Evolutionary conservation across 805 yeast species (phyloP).

Genomic region (Saccharomycopsis sp.): DNA sequence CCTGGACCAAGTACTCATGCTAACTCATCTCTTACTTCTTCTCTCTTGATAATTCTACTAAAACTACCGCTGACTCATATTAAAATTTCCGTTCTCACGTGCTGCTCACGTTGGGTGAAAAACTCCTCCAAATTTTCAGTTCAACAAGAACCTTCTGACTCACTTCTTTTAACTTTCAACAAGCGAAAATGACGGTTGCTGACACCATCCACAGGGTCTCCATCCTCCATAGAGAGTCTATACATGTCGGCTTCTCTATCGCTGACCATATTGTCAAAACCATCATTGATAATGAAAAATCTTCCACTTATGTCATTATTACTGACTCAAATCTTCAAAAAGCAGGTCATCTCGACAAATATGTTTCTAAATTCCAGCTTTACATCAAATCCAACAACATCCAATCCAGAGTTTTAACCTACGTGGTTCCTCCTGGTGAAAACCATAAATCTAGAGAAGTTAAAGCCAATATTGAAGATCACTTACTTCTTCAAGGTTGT

Average conservation of each 20-base stretch:
- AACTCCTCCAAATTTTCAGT: no score
- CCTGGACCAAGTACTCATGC: no score
- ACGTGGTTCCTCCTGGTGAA: constrained; percentile 86
- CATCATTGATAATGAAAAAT: constrained; percentile 47
- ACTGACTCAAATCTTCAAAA: constrained; percentile 74
- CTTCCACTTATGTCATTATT: constrained; percentile 87
- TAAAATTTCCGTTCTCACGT: no score
- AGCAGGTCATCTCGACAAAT: constrained; percentile 47
- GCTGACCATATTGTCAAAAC: constrained; percentile 64
- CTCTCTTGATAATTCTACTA: no score
- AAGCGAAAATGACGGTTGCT: no score
- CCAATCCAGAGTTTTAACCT: constrained; percentile 61
- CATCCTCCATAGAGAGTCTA: constrained; percentile 72
- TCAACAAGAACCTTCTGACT: no score
- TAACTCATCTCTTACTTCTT: no score
- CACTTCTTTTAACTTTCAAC: no score
- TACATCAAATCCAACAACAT: constrained; percentile 26
- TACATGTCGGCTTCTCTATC: constrained; percentile 84
- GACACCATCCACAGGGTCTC: constrained; percentile 42
- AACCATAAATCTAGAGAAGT: constrained; percentile 79
- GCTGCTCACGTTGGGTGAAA: no score
- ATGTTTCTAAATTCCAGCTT: constrained; percentile 32
- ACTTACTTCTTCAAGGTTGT: constrained; percentile 69
- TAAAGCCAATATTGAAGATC: constrained; percentile 90
- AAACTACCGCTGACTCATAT: no score